phyloP scores from a whole-genome alignment of 495 filamentous ascomycete genomes.

The Cercophora newfieldiana region DNA sequence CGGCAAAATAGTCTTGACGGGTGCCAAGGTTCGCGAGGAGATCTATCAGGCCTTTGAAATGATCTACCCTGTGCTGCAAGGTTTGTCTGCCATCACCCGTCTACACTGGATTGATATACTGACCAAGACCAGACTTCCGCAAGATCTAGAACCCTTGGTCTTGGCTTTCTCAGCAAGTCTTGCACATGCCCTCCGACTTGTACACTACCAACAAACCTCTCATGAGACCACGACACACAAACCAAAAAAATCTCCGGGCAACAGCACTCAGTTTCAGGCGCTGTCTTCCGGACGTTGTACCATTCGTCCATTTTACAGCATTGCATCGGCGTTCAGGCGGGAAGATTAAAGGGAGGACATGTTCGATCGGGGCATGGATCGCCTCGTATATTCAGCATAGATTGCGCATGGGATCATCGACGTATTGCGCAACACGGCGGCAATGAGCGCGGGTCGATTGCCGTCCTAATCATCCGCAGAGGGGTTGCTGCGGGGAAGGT shows the following conservation, averaged over 20 bases:
- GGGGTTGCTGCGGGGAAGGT: background rate
- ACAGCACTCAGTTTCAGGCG: conserved; percentile 36
- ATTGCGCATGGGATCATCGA: conserved; percentile 17
- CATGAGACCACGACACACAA: conserved; percentile 53
- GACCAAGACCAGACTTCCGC: conserved; percentile 46
- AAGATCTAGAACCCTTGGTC: conserved; percentile 42
- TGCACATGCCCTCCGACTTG: conserved; percentile 27
- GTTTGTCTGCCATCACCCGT: conserved; percentile 45
- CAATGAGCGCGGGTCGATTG: conserved; percentile 58
- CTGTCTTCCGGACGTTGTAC: conserved; percentile 18
- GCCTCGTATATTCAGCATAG: conserved; percentile 21
- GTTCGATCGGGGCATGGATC: background rate
- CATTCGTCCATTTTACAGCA: conserved; percentile 39
- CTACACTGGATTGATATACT: conserved; percentile 21
- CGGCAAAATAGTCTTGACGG: conserved; percentile 97
- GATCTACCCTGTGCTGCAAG: conserved; percentile 97
- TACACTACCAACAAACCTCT: conserved; percentile 40
- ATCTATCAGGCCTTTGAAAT: conserved; percentile 98
- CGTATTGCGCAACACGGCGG: conserved; percentile 19
- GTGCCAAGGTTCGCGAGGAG: conserved; percentile 97
- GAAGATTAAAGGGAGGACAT: conserved; percentile 33
- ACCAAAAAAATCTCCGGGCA: conserved; percentile 26
- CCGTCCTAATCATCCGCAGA: conserved; percentile 44
- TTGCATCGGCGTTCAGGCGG: conserved; percentile 56
- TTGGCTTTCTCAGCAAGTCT: conserved; percentile 3